phyloP scores from a whole-genome alignment of 345 rosid genomes.

The Erucastrum elatum region DNA sequence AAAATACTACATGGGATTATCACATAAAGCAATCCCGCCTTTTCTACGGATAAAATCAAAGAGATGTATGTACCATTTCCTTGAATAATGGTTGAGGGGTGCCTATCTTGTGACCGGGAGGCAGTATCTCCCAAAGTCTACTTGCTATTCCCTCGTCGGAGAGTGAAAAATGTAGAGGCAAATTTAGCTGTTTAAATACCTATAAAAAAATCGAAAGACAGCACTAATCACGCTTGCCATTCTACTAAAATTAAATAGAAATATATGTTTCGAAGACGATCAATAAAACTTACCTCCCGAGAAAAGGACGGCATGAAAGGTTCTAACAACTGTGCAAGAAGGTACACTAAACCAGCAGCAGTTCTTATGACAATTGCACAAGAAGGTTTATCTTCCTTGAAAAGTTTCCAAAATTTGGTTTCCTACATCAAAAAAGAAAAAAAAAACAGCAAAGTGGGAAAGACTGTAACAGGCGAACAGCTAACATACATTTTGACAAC shows the following conservation, averaged over 20 bases:
- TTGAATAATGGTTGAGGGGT: conserved; percentile 71
- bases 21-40: background rate
- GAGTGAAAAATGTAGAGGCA: conserved; percentile 65
- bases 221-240: conserved; percentile 7
- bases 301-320: conserved; percentile 98
- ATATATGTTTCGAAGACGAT: background rate
- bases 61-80: conserved; percentile 58
- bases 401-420: conserved; percentile 86
- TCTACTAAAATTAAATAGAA: background rate
- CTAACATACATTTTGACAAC: background rate
- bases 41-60: background rate
- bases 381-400: conserved; percentile 67
- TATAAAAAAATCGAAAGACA: conserved; percentile 33
- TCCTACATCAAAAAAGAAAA: conserved; percentile 56
- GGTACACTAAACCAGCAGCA: conserved; percentile 75
- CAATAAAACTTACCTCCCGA: conserved; percentile 55
- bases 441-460: conserved; percentile 7
- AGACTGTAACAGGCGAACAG: conserved; percentile 10
- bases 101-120: conserved; percentile 74
- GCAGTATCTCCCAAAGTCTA: conserved; percentile 80
- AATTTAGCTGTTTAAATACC: conserved; percentile 89
- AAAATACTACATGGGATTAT: background rate
- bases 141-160: conserved; percentile 62
- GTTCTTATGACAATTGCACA: conserved; percentile 83
- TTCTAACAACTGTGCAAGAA: conserved; percentile 82